Conservation (phyloP, 306 rosid species). For the Luffa aegyptiaca region DNA sequence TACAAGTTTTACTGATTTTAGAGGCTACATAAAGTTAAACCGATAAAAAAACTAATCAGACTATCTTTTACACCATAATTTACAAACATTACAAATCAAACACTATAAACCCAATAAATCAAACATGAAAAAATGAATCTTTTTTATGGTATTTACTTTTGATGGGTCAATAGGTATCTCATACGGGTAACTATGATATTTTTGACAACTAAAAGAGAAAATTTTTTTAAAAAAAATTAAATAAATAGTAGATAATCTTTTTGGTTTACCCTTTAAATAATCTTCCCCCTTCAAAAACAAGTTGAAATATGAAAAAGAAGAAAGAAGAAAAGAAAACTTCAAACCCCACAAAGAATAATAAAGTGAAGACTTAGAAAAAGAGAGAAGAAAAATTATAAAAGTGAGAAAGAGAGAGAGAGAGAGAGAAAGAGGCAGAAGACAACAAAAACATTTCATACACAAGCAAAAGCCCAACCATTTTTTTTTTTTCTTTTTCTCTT, state of each 20-base stretch:
- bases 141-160: no score
- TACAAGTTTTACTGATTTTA: no score
- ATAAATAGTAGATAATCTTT: neutral
- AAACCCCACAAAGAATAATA: neutral
- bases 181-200: no score
- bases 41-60: no score
- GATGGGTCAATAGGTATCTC: no score
- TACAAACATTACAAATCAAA: no score
- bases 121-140: no score
- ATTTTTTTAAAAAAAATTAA: no score
- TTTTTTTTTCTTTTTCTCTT: neutral
- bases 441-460: conserved; percentile 5
- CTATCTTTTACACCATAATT: no score
- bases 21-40: no score
- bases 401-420: neutral
- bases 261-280: neutral
- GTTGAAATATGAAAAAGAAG: neutral
- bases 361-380: neutral
- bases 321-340: neutral
- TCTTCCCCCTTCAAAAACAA: neutral
- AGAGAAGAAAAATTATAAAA: neutral
- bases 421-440: neutral
- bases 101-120: no score
- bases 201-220: no score
- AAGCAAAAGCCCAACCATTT: neutral